Evolutionary conservation across 1,139 yeast species (phyloP).

Genomic region (Saccharomycopsis hybrid): DNA sequence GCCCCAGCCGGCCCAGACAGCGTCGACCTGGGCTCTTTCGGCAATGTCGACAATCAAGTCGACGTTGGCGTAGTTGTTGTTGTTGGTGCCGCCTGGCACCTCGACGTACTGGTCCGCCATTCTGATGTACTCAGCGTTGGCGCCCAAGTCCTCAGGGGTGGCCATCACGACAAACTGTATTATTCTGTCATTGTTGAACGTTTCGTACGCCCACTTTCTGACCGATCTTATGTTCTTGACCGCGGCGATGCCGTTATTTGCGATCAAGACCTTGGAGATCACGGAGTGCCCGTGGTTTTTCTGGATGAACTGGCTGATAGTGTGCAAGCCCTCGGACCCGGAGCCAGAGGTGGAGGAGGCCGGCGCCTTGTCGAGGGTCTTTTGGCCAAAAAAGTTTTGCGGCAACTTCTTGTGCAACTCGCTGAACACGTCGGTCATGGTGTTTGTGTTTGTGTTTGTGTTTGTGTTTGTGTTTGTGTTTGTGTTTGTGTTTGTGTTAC

Average conservation of each 20-base stretch:
- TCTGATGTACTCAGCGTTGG: slow-evolving; percentile 95
- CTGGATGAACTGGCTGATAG: slow-evolving; percentile 77
- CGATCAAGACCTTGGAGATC: slow-evolving; percentile 79
- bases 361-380: slow-evolving; percentile 68
- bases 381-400: slow-evolving; percentile 67
- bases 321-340: slow-evolving; percentile 22
- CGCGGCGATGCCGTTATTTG: slow-evolving; percentile 98
- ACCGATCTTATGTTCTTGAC: slow-evolving; percentile 96
- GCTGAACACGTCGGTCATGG: slow-evolving; percentile 7
- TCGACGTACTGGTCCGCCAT: slow-evolving; percentile 99
- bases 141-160: slow-evolving; percentile 94
- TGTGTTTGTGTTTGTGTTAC: too few species aligned
- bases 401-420: slow-evolving; percentile 14
- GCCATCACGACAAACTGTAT: slow-evolving; percentile 97
- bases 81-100: slow-evolving; percentile 98
- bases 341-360: slow-evolving; percentile 28
- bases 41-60: slow-evolving; percentile 96
- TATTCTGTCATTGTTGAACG: slow-evolving; percentile 91
- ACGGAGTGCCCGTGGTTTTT: slow-evolving; percentile 94
- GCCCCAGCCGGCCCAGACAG: slow-evolving; percentile 99
- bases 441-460: too few species aligned
- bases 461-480: too few species aligned
- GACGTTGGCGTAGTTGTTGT: slow-evolving; percentile 96
- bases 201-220: slow-evolving; percentile 98
- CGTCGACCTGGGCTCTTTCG: slow-evolving; percentile 92